A percentile compares a stretch with the other conserved stretches of the same genome.
Evolutionary conservation across 2,329 filamentous ascomycete species (phyloP).

Genomic region (Botryotinia calthae): DNA sequence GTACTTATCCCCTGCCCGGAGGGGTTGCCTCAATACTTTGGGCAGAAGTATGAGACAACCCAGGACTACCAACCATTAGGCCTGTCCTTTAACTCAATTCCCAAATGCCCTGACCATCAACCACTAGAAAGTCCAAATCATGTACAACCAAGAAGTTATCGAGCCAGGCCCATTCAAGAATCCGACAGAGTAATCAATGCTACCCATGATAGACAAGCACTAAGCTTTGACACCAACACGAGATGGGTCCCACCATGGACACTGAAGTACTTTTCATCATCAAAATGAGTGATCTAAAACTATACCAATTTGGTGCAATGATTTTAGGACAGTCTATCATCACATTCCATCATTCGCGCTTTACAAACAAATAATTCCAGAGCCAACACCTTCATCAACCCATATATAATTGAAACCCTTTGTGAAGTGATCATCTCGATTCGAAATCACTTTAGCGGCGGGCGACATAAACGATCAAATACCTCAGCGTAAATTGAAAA

Average conservation of each 20-base stretch:
- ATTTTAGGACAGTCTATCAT: conserved; percentile 26
- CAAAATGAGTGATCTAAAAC: neutral
- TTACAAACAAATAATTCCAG: conserved; percentile 1
- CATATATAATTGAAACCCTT: conserved; percentile 5
- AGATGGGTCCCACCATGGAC: conserved; percentile 71
- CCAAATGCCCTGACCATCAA: conserved; percentile 1
- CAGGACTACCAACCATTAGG: conserved; percentile 37
- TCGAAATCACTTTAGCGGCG: conserved; percentile 5
- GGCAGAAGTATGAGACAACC: conserved; percentile 33
- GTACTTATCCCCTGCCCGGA: conserved; percentile 39
- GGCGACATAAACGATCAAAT: conserved; percentile 26
- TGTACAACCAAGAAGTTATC: conserved; percentile 26
- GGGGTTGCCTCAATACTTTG: conserved; percentile 33
- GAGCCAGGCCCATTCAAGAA: conserved; percentile 18
- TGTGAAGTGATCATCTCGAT: neutral
- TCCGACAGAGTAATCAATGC: conserved; percentile 27
- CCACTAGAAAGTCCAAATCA: conserved; percentile 15
- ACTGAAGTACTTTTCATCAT: conserved; percentile 26
- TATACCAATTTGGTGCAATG: conserved; percentile 3
- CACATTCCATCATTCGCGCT: conserved; percentile 31
- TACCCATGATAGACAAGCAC: conserved; percentile 66
- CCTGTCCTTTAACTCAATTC: conserved; percentile 29
- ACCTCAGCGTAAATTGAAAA: conserved; percentile 36
- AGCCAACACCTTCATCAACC: conserved; percentile 23
- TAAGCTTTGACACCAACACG: conserved; percentile 90